Evolutionary conservation across 768 basidiomycete genomes (phyloP), one percentile per base, ranked within the genome.

Genomic region (Lentinula detonsa): DNA sequence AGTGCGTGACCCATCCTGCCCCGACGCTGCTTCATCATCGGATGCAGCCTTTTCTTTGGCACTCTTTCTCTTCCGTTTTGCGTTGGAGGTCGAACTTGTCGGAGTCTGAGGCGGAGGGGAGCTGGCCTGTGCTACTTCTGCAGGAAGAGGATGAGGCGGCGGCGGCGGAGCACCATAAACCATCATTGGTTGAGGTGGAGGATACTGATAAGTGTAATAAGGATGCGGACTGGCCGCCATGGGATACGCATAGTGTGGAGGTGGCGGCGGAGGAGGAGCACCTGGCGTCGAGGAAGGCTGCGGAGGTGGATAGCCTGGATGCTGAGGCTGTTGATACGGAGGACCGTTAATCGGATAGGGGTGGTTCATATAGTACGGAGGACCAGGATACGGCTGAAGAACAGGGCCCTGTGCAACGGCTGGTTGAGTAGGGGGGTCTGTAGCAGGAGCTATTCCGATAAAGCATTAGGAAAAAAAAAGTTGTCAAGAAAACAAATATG

Each of bases 31-130:
- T 51, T 86, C 85, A 52, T 87, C 87, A 73, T 90, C 88, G 54
- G 85, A 84, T 45, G 72, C 77, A 65, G 83, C 79, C 3, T 71
- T 73, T 57, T 67, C 75, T 65, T 80, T 82, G 52, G 73, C 68
- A 45, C 72, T 72, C 70, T 81, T 87, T 68, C 88, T 82, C 76
- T 90, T 91, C 66, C 89, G 81, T 74, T 89, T 90, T 11, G 73
- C 66, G 10, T 71, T 69, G n/a, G 77, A 64, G 5, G 69, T 74
- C 15, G 76, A 70, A 16, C 75, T 62, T 50, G 75, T 48, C 63
- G 72, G 61, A 63, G 67, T 65, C 67, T 72, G 77, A 45, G 75
- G 76, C 63, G 73, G 57, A 18, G 66, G 43, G 28, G 62, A 45
- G 8, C 31, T 42, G 21, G 59, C 37, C 40, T 40, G 55, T 34